These are phyloP conservation scores for Klebsormidium nitens DNA, from an alignment of 139 green algal species.

Conservation along the genomic window DNA sequence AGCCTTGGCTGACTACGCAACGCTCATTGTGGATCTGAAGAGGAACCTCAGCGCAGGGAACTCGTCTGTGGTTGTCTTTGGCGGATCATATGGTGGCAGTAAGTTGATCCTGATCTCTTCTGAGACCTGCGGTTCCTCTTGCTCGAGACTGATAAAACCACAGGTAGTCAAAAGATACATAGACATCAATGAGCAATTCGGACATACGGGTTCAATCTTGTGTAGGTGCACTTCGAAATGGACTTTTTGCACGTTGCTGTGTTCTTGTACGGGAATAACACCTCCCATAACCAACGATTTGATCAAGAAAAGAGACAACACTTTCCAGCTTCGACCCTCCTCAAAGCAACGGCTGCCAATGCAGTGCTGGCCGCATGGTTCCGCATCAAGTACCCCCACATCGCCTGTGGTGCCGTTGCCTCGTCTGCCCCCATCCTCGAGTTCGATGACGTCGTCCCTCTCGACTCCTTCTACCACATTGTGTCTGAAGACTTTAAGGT, in stretches of 20 bases:
- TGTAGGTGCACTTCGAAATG: too few relatives aligned
- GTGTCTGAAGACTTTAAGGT: conserved; percentile 34
- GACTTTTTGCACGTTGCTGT: too few relatives aligned
- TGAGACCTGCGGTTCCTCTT: too few relatives aligned
- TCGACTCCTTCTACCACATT: conserved; percentile 35
- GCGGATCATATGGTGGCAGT: conserved; percentile 77
- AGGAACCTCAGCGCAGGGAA: conserved; percentile 2
- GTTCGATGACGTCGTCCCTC: conserved; percentile 37
- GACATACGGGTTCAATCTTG: too few relatives aligned
- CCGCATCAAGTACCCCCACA: conserved; percentile 72
- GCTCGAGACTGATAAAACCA: too few relatives aligned
- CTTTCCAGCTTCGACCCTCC: too few relatives aligned
- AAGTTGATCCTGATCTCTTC: conserved; percentile 3
- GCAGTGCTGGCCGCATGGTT: conserved; percentile 75
- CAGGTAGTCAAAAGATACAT: too few relatives aligned
- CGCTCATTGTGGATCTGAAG: conserved; percentile 47
- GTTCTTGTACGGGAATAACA: too few relatives aligned
- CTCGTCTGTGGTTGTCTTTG: conserved; percentile 67
- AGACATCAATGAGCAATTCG: too few relatives aligned
- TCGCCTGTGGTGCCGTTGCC: conserved; percentile 73
- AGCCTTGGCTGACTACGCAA: conserved; percentile 74
- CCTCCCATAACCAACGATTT: too few relatives aligned
- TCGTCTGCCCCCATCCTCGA: conserved; percentile 76
- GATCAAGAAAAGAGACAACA: too few relatives aligned
- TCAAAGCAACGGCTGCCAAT: too few relatives aligned